Base-by-base conservation (phyloP, 2,329 filamentous ascomycete genomes). In the Scedosporium boydii region DNA sequence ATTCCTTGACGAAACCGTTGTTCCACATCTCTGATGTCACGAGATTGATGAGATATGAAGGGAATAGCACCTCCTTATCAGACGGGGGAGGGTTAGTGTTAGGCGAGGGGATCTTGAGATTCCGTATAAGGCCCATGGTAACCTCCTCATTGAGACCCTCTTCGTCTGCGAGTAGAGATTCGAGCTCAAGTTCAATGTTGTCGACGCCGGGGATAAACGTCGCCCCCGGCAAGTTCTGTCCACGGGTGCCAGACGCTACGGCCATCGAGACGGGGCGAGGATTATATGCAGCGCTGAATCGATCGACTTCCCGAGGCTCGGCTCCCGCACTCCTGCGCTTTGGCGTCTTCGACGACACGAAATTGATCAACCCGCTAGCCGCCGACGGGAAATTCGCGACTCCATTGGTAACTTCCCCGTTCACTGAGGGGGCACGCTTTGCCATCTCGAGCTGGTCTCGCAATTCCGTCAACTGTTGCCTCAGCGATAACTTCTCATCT, bases 1-100 rank as follows among this genome's bases (percentile, higher is more conserved):
- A 98, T 77, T 99, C 95, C 80, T 99, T 99, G 69, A 99, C 95
- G 72, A 97, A 99, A 57, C 95, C 95, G 70, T 99, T 99, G 80
- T 99, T 99, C 95, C 95, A 99, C 95, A 99, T 99, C 79, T 99
- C 95, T 16, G 93, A 98, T 12, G 95, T 99, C 66, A 99, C 95
- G 65, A 99, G 83, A 76, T 99, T 99, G 81, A 99, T 99, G 69
- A 99, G 87, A 75, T 98, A 99, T 9, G 95, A 93, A 41, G 95
- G 95, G 87, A 99, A 99, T 60, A 99, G 82, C 23, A 99, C 93
- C 75, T 99, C 95, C 80, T 99, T 99, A 77, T 99, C 95, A 18
- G 92, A 96, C 10, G 95, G 93, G 61, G 93, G 89, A 21, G 93
- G 93, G 61, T 86, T 93, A 41, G 90, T 88, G 71, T 87, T 90